Percentiles rank a stretch among this genome's conserved stretches.
Evolutionary conservation across 345 rosid genomes (phyloP).

Genomic region (Melaleuca alternifolia): DNA sequence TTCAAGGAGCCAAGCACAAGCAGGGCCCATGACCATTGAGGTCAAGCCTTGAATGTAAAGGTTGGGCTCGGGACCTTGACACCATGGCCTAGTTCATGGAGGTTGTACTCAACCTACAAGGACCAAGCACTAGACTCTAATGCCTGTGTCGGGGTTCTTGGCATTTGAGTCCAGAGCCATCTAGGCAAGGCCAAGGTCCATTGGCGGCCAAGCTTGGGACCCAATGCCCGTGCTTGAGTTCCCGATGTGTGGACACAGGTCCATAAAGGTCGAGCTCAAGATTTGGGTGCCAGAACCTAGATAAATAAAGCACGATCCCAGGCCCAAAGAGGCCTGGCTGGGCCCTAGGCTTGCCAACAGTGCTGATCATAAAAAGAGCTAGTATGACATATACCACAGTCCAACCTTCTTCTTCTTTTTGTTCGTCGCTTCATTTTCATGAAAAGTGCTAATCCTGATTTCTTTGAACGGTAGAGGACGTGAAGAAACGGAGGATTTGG

Average conservation of each 20-base stretch:
- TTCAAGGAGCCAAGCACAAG: not conserved
- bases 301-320: too few relatives aligned
- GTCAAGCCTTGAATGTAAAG: not conserved
- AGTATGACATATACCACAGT: not conserved
- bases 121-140: not conserved
- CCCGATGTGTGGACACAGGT: not conserved
- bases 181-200: not conserved
- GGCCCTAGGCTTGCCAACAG: too few relatives aligned
- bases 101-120: not conserved
- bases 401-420: not conserved
- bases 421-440: too few relatives aligned
- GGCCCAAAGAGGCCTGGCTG: too few relatives aligned
- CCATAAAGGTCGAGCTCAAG: too few relatives aligned
- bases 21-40: not conserved
- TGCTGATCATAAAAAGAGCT: too few relatives aligned
- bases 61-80: not conserved
- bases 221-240: too few relatives aligned
- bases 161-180: not conserved
- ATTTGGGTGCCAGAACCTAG: too few relatives aligned
- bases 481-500: slow-evolving; percentile 49
- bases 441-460: not conserved
- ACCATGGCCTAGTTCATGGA: not conserved
- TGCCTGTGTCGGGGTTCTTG: not conserved
- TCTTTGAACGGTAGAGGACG: slow-evolving; percentile 16
- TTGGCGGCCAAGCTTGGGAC: not conserved